Evolutionary conservation across 2,329 filamentous ascomycete genomes (phyloP).

Genomic region (Aurifilum marmelostoma): DNA sequence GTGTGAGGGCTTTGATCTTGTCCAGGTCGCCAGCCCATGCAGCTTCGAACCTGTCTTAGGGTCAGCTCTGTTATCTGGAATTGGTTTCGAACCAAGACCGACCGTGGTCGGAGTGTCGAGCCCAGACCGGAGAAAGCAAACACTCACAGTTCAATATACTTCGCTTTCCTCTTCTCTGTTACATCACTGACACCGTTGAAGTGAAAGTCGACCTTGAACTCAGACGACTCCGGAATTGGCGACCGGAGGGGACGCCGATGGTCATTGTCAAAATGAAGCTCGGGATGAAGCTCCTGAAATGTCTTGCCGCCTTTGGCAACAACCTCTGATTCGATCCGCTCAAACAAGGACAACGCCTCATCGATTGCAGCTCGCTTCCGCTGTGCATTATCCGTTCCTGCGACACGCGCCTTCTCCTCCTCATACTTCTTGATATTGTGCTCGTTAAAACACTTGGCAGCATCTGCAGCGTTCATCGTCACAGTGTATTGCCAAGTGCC

Average conservation of each 20-base stretch:
- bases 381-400: constrained; percentile 36
- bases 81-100: background rate
- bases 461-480: constrained; percentile 44
- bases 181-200: constrained; percentile 59
- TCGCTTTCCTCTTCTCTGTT: constrained; percentile 57
- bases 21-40: constrained; percentile 71
- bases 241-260: constrained; percentile 14
- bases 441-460: constrained; percentile 40
- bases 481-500: constrained; percentile 66
- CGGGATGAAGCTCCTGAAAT: constrained; percentile 66
- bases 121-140: background rate
- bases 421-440: constrained; percentile 41
- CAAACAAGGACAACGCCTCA: constrained; percentile 53
- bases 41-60: constrained; percentile 64
- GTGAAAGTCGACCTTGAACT: constrained; percentile 52
- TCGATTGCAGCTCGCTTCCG: constrained; percentile 62
- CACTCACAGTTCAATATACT: constrained; percentile 66
- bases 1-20: constrained; percentile 66
- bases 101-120: background rate
- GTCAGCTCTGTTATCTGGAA: constrained; percentile 31
- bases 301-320: constrained; percentile 65
- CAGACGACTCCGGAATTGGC: constrained; percentile 34
- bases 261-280: constrained; percentile 40
- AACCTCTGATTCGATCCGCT: constrained; percentile 58
- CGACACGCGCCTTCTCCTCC: constrained; percentile 39